These are phyloP conservation scores for Ophiocordyceps camponoti-saundersi DNA, from an alignment of 2,329 filamentous ascomycete genomes.

Conservation along the genomic window DNA sequence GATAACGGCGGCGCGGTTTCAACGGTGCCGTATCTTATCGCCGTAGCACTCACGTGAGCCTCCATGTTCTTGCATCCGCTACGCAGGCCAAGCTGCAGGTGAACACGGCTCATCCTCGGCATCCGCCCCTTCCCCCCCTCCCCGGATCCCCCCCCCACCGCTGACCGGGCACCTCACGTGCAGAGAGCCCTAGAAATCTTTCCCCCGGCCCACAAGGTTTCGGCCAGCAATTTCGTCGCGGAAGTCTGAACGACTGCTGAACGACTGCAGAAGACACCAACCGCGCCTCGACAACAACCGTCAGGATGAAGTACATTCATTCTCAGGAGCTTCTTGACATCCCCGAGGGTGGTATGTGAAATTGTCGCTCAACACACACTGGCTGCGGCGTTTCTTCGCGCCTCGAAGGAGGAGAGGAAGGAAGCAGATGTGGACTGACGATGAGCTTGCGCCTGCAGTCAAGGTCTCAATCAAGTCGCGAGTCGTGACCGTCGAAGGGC, in stretches of 20 bases:
- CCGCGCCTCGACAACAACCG: constrained; percentile 21
- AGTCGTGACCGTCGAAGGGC: constrained; percentile 91
- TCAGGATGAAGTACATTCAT: constrained; percentile 99
- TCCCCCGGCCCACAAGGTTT: constrained; percentile 24
- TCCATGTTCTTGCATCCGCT: not conserved
- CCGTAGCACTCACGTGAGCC: not conserved
- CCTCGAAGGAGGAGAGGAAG: not conserved
- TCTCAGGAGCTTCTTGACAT: constrained; percentile 89
- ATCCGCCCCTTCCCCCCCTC: not conserved
- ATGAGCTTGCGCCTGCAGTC: constrained; percentile 41
- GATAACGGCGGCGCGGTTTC: not conserved
- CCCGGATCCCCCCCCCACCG: not conserved
- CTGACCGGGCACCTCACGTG: constrained; percentile 17
- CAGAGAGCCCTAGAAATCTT: constrained; percentile 24
- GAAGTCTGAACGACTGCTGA: not conserved
- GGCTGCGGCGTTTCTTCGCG: not conserved
- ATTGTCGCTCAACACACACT: not conserved
- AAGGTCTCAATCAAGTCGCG: constrained; percentile 96
- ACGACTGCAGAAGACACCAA: not conserved
- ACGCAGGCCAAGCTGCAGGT: not conserved
- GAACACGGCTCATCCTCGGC: constrained; percentile 11
- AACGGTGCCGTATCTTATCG: not conserved
- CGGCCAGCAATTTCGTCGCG: constrained; percentile 13
- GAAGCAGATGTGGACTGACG: constrained; percentile 8
- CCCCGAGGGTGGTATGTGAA: constrained; percentile 82